Base-by-base conservation (phyloP, 768 basidiomycete genomes). In the Suillus hirtellus region DNA sequence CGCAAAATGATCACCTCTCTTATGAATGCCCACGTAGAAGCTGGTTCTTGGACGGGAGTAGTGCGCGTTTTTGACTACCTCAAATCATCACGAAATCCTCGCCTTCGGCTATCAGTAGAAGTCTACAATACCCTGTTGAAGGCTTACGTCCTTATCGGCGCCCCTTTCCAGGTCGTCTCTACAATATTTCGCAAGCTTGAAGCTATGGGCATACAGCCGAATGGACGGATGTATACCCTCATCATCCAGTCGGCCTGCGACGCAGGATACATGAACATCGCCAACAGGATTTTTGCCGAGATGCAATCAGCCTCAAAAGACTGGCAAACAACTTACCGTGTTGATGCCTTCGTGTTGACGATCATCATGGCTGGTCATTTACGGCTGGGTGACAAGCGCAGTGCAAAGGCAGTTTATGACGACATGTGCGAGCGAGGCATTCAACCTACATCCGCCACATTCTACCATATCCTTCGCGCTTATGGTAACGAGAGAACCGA, bases 211-310 rank as follows among this genome's bases (percentile, higher is more conserved):
- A 71, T 89, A 17, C 79, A 79, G 44, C 90, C 93, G 0, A 84
- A 89, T 66, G 73, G 68, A 5, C 80, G 82, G 67, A 88, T 91
- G 0, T 96, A 89, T 72, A 81, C 89, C 1, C 78, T 91, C 53
- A 77, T 94, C 56, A 86, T 95, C 42, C 90, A 92, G 71, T 89
- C 90, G 0, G 90, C 95, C 12, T 90, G 90, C 70, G 90, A 95
- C 68, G 78, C 86, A 19, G 84, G 87, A 6, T 71, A 81, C 61
- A 85, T 95, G 82, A 76, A 79, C 14, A 72, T 84, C 9, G 94
- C 93, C 6, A 72, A 78, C 56, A 80, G 86, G n/a, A 78, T 96
- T 24, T 89, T 89, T 69, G 71, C 75, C 43, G 82, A 90, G 72
- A 86, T 96, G 84, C 85, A 89, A 62, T 66, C 69, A n/a, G 71